A percentile compares a stretch with the other conserved stretches of the same genome.
Evolutionary conservation across 1,284 basidiomycete species (phyloP).

Genomic region (Melanopsichium pennsylvanicum): DNA sequence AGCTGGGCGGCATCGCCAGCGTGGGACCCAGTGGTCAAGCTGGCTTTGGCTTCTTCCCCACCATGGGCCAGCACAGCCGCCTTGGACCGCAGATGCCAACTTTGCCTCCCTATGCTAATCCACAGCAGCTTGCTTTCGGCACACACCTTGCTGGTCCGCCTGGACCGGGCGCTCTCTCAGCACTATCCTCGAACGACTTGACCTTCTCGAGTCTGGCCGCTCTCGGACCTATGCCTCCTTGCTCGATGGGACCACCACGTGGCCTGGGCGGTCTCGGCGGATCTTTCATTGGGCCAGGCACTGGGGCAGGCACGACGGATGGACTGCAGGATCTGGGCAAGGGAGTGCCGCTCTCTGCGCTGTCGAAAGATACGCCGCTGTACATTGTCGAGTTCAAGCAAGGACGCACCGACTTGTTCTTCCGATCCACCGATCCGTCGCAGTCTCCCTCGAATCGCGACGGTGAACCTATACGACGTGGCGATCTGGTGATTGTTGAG

Average conservation of each 20-base stretch:
- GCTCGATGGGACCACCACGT: slow-evolving; percentile 27
- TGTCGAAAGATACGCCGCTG: slow-evolving; percentile 84
- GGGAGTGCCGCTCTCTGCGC: slow-evolving; percentile 82
- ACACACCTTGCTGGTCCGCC: slow-evolving; percentile 1
- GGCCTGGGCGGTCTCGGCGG: slow-evolving; percentile 10
- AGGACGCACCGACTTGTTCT: slow-evolving; percentile 89
- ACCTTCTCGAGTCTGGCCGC: slow-evolving; percentile 45
- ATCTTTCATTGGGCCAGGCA: slow-evolving; percentile 10
- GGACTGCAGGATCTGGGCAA: slow-evolving; percentile 77
- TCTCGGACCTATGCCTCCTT: slow-evolving; percentile 47
- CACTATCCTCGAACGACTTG: slow-evolving; percentile 22
- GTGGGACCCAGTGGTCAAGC: slow-evolving; percentile 1
- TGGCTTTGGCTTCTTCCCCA: slow-evolving; percentile 6
- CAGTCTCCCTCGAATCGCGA: slow-evolving; percentile 17
- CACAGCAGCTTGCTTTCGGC: slow-evolving; percentile 11
- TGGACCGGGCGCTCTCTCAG: neutral
- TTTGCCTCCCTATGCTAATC: slow-evolving; percentile 10
- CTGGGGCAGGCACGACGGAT: slow-evolving; percentile 11
- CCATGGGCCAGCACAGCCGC: slow-evolving; percentile 1
- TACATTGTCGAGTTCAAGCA: slow-evolving; percentile 98
- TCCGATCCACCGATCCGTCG: slow-evolving; percentile 69
- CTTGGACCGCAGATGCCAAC: slow-evolving; percentile 10
- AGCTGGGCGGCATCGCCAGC: neutral
- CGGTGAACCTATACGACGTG: slow-evolving; percentile 71
- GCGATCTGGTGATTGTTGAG: slow-evolving; percentile 94